A percentile compares a stretch with the other conserved stretches of the same genome.
Conservation (phyloP, 306 rosid species). For the Crotalaria pallida region DNA sequence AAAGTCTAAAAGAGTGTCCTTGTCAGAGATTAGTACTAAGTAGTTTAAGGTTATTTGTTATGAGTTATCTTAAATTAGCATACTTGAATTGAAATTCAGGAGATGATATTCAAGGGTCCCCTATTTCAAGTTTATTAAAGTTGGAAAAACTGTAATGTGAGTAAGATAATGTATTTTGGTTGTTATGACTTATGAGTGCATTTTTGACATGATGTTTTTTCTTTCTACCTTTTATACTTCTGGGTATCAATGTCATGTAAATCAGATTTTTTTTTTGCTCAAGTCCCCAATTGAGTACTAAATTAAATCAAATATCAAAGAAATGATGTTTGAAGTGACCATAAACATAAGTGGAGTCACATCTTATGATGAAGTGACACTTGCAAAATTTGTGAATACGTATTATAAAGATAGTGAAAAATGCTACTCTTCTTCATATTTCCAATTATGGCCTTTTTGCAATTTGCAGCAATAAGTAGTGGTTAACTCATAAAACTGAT, state of each 20-base stretch:
- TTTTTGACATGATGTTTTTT: constrained; percentile 9
- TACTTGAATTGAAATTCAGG: constrained; percentile 13
- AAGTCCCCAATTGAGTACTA: background rate
- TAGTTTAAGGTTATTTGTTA: constrained; percentile 4
- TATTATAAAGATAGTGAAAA: constrained; percentile 13
- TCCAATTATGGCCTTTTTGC: constrained; percentile 14
- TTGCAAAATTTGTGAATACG: background rate
- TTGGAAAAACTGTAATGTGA: constrained; percentile 20
- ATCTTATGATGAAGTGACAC: constrained; percentile 33
- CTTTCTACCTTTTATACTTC: background rate
- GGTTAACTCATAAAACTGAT: constrained; percentile 14
- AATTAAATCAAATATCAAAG: constrained; percentile 20
- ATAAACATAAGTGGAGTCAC: constrained; percentile 40
- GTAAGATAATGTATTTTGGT: constrained; percentile 19
- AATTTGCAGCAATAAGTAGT: background rate
- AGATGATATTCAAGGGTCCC: constrained; percentile 15
- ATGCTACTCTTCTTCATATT: constrained; percentile 15
- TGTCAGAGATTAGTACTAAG: constrained; percentile 22
- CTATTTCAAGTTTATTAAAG: constrained; percentile 22
- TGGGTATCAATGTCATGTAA: background rate
- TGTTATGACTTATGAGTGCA: constrained; percentile 21
- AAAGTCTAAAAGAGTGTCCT: background rate
- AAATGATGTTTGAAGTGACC: constrained; percentile 26
- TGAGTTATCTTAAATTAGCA: background rate
- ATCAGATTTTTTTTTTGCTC: constrained; percentile 15